Conservation (phyloP, 345 rosid genomes). For the Corymbia maculata region DNA sequence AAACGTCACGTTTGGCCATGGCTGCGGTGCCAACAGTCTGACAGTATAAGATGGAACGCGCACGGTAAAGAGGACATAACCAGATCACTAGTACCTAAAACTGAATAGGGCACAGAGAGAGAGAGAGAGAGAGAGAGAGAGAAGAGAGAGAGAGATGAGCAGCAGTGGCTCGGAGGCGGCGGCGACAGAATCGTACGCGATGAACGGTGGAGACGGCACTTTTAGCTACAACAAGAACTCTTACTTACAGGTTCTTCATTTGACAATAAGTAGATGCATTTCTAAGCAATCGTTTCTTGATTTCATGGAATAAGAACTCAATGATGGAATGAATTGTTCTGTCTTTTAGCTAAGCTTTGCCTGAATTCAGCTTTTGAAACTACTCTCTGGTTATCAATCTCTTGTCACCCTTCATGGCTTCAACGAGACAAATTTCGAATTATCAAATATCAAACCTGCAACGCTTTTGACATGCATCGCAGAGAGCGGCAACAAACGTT, state of each 20-base stretch:
- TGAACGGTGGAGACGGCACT: slow-evolving; percentile 45
- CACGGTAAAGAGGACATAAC: neutral
- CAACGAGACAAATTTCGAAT: neutral
- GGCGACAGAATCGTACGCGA: slow-evolving; percentile 5
- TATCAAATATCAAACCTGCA: neutral
- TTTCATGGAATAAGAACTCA: neutral
- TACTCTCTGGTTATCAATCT: neutral
- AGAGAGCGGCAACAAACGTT: slow-evolving; percentile 10
- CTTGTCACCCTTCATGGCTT: neutral
- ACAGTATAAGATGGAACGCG: neutral
- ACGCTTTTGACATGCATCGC: neutral
- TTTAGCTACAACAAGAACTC: slow-evolving; percentile 46
- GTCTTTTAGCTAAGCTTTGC: neutral
- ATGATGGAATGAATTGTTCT: neutral
- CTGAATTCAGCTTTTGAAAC: neutral
- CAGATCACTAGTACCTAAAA: neutral
- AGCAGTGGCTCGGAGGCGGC: neutral
- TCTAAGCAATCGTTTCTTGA: neutral
- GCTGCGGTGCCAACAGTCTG: neutral
- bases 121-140: neutral
- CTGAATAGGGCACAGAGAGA: neutral
- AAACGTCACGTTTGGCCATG: neutral
- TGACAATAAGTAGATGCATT: neutral
- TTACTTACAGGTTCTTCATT: slow-evolving; percentile 28
- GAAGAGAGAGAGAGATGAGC: neutral